phyloP scores from a whole-genome alignment of 1,139 yeast species.

The Candida glucosophila region DNA sequence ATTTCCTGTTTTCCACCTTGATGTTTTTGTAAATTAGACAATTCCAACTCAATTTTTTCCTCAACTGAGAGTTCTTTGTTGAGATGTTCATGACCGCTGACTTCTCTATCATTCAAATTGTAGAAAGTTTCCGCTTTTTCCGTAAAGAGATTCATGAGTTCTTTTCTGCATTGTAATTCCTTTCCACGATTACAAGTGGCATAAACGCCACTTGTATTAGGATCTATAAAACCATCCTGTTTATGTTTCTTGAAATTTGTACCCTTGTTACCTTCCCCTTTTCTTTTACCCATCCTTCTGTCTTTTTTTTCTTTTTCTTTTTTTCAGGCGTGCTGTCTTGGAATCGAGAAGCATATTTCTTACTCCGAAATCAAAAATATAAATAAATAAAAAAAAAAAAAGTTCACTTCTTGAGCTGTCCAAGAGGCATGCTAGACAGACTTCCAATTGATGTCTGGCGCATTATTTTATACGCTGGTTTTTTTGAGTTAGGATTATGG shows the following conservation, averaged over 20 bases:
- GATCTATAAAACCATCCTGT: slow-evolving; percentile 52
- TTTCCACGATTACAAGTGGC: slow-evolving; percentile 79
- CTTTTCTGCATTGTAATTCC: slow-evolving; percentile 69
- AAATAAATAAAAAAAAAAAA: too few relatives aligned
- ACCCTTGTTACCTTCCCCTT: slow-evolving; percentile 8
- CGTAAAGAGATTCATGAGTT: slow-evolving; percentile 52
- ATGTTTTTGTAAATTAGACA: slow-evolving; percentile 44
- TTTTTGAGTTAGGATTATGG: too few relatives aligned
- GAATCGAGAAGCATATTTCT: too few relatives aligned
- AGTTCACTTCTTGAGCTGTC: too few relatives aligned
- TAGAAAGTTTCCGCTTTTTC: slow-evolving; percentile 49
- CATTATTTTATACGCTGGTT: too few relatives aligned
- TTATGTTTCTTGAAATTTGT: slow-evolving; percentile 33
- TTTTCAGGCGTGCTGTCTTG: too few relatives aligned
- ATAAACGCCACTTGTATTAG: slow-evolving; percentile 75
- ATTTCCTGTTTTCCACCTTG: slow-evolving; percentile 36
- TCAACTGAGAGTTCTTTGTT: slow-evolving; percentile 62
- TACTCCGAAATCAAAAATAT: too few relatives aligned
- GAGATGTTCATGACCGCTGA: slow-evolving; percentile 16
- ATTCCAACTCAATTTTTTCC: slow-evolving; percentile 64
- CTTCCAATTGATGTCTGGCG: too few relatives aligned
- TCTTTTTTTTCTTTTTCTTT: too few relatives aligned
- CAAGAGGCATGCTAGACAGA: too few relatives aligned
- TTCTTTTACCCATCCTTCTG: slow-evolving; percentile 18
- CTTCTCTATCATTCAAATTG: slow-evolving; percentile 20